Evolutionary conservation across 176 grass and related monocot species (phyloP), one percentile per base, ranked within the genome.

Genomic region (Miscanthus lutarioriparius): DNA sequence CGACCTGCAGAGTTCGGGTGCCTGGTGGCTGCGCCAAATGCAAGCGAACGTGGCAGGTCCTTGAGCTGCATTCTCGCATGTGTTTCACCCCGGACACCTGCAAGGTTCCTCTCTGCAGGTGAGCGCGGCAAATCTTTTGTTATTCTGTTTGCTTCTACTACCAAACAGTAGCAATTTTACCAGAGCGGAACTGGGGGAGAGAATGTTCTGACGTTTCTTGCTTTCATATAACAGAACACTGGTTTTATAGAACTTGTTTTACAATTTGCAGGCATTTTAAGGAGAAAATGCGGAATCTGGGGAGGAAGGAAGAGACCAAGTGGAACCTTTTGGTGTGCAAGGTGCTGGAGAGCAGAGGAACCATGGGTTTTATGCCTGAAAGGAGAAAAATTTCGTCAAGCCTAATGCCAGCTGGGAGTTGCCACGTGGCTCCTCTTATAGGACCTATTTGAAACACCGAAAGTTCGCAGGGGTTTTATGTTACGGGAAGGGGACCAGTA

Each of bases 41-140:
- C 82, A 97, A 95, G 85, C 85, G 92, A 0, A 95, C 95, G 82
- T 97, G 95, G 95, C 95, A 97, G 79, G 84, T 97, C 51, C 90
- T 97, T 56, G 91, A 93, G 79, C 84, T 97, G 45, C 95, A 97
- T 74, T 97, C 95, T 7, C 79, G 89, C 49, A 92, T 97, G 74
- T 97, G 95, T 69, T 74, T 63, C 10, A 72, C 85, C 53, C 83
- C 71, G 2, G 82, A 78, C 70, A 79, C 64, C 40, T 97, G 92
- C 89, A 93, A 89, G 84, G 95, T 97, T 38, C 95, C 95, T 62
- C 82, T 97, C 20, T 97, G 92, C 84, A 91, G 91, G 95, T 95
- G 43, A 91, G 82, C 27, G n/a, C 22, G 4, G 56, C 6, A 1
- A 30, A 20, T 39, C 43, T 17, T 19, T 64, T 8, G 17, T 54